Base-by-base conservation (phyloP, 2,329 filamentous ascomycete genomes). In the Xylariaceae sp. region DNA sequence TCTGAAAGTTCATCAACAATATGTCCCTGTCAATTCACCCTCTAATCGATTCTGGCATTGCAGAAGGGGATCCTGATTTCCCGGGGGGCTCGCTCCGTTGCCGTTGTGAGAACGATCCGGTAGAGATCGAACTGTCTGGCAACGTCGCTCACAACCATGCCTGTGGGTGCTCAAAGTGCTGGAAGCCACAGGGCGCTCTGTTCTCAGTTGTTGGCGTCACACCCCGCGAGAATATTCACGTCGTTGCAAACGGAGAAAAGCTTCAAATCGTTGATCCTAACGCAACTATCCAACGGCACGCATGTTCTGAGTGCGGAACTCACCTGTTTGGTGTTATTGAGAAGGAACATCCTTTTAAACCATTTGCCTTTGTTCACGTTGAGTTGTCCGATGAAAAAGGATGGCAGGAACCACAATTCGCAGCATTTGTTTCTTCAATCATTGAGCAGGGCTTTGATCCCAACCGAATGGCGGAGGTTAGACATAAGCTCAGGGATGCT, bases 361-460 rank as follows among this genome's bases (percentile, higher is more conserved):
- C 83, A 0, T 71, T 87, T n/a, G 82, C 85, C 63, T 87, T 87
- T 63, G 81, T 87, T 11, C 83, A 87, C 65, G 73, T 72, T 1
- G 83, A 87, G 68, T 68, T 87, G 40, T 79, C 75, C 22, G 69
- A 76, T 44, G 66, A 76, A 47, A 73, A 77, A 62, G 83, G 83
- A n/a, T 87, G 84, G 83, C 83, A 87, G 68, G 83, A 85, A 69
- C 82, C 82, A 6, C 83, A 86, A 61, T 87, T 87, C 57, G 83
- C 83, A 2, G 84, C 77, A 0, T 87, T 87, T 52, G 82, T 87
- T 36, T 81, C 77, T 33, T 83, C 77, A 48, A 80, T 86, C 51
- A 85, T 87, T 51, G 83, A 87, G 75, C 82, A 86, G 62, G 84
- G 83, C 1, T 84, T 80, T 58, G 66, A 76, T 42, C 78, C 82